Base-by-base conservation (phyloP, 306 rosid species). In the Cucumis sativus region DNA sequence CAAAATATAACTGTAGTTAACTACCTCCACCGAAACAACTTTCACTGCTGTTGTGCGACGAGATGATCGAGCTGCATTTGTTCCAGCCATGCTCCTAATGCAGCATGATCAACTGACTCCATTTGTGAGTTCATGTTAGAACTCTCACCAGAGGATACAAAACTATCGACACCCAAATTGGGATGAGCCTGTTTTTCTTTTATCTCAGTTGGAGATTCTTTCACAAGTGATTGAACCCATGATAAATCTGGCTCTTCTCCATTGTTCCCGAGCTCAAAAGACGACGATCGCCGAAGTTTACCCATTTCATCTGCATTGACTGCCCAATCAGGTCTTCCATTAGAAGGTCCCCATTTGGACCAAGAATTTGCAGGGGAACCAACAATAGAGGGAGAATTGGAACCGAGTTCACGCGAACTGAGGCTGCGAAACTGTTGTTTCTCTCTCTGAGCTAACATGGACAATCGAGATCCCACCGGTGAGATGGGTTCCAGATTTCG, bases 181-280 rank as follows among this genome's bases (percentile, higher is more conserved):
- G 83, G 68, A 18, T 82, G 78, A 65, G 83, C 78, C 69, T 83
- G 76, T 80, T 82, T 90, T 58, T 88, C 98, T 82, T 88, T 93
- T 55, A 83, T 77, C 58, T 93, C 98, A 10, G 89, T 88, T 43
- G 97, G 96, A 84, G 97, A 88, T 82, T 93, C 97, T 80, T 90
- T 91, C 65, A 93, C 98, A 20, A 93, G 98, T 28, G 97, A 93
- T 68, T 93, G 98, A 82, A 93, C 97, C 98, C 98, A 93, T 9
- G 98, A 93, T 25, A 93, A 82, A 85, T 93, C 97, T 2, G 98
- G 97, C 82, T 93, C 98, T 86, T 93, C 98, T 1, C 93, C 96
- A 43, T 90, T 91, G 87, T 85, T 87, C 59, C 93, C 96, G 7
- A 89, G 87, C 91, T 93, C 98, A 54, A 91, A 93, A 0, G 97